Percentiles rank a stretch among this genome's conserved stretches.
phyloP scores from a whole-genome alignment of 1,284 basidiomycete species.

The Paramarasmius palmivorus region DNA sequence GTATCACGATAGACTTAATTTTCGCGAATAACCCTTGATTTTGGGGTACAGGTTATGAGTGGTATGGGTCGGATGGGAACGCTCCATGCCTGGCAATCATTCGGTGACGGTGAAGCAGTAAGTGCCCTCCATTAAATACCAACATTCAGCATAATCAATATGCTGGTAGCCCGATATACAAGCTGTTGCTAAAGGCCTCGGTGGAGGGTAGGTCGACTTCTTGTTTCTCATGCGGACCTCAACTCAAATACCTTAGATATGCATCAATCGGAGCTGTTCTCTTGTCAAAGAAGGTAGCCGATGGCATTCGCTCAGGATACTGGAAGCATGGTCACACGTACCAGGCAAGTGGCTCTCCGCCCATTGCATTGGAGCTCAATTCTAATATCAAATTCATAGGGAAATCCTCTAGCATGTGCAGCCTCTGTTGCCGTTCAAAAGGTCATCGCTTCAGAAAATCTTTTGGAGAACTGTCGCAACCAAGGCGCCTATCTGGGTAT shows the following conservation, averaged over 20 bases:
- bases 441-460: conserved; percentile 66
- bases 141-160: conserved; percentile 1
- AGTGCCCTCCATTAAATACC: conserved; percentile 14
- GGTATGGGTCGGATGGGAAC: conserved; percentile 89
- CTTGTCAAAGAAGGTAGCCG: conserved; percentile 69
- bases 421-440: conserved; percentile 80
- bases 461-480: conserved; percentile 63
- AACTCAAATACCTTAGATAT: conserved; percentile 50
- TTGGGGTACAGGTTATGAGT: conserved; percentile 58
- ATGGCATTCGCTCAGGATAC: conserved; percentile 69
- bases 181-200: conserved; percentile 83
- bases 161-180: conserved; percentile 69
- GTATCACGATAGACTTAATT: conserved; percentile 6
- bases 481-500: conserved; percentile 64
- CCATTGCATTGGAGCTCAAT: background rate
- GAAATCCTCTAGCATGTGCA: conserved; percentile 73
- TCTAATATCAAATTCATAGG: conserved; percentile 28
- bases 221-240: background rate
- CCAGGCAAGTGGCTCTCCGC: conserved; percentile 46
- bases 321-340: conserved; percentile 89
- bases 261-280: conserved; percentile 82
- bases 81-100: conserved; percentile 82
- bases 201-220: conserved; percentile 64
- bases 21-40: no score
- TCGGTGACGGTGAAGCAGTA: conserved; percentile 67